Conservation (phyloP, 1,284 basidiomycete genomes). For the Volvariella surrecta region DNA sequence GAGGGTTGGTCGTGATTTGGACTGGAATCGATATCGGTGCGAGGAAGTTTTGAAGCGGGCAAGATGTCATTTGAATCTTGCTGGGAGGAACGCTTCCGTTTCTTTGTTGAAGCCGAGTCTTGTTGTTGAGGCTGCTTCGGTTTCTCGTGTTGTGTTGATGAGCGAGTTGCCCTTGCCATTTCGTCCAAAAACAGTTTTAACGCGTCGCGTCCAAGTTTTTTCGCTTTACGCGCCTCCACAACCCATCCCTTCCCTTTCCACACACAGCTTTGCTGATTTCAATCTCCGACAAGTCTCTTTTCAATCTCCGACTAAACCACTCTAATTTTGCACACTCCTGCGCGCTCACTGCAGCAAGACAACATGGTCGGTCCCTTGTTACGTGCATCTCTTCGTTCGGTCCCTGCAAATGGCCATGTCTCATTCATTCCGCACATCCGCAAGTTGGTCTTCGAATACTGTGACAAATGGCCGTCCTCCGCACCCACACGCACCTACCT, state of each 20-base stretch:
- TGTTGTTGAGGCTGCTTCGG: slow-evolving; percentile 14
- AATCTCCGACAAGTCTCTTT: slow-evolving; percentile 15
- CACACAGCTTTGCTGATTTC: slow-evolving; percentile 8
- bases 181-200: slow-evolving; percentile 14
- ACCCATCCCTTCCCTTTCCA: slow-evolving; percentile 10
- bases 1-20: slow-evolving; percentile 12
- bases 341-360: slow-evolving; percentile 64
- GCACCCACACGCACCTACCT: slow-evolving; percentile 62
- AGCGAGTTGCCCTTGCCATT: slow-evolving; percentile 71
- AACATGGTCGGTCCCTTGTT: slow-evolving; percentile 24
- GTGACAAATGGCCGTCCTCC: slow-evolving; percentile 73
- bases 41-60: slow-evolving; percentile 37
- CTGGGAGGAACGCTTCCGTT: slow-evolving; percentile 57
- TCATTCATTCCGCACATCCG: slow-evolving; percentile 67
- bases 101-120: slow-evolving; percentile 26
- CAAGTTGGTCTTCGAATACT: slow-evolving; percentile 80
- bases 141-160: slow-evolving; percentile 33
- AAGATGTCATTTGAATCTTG: slow-evolving; percentile 33
- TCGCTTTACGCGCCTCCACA: slow-evolving; percentile 10
- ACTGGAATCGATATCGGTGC: slow-evolving; percentile 23
- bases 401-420: slow-evolving; percentile 61
- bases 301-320: slow-evolving; percentile 8
- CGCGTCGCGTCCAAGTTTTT: slow-evolving; percentile 7
- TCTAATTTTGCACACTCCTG: slow-evolving; percentile 52
- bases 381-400: slow-evolving; percentile 51